phyloP scores from a whole-genome alignment of 1,139 yeast species.

The Suhomyces yuchorum region DNA sequence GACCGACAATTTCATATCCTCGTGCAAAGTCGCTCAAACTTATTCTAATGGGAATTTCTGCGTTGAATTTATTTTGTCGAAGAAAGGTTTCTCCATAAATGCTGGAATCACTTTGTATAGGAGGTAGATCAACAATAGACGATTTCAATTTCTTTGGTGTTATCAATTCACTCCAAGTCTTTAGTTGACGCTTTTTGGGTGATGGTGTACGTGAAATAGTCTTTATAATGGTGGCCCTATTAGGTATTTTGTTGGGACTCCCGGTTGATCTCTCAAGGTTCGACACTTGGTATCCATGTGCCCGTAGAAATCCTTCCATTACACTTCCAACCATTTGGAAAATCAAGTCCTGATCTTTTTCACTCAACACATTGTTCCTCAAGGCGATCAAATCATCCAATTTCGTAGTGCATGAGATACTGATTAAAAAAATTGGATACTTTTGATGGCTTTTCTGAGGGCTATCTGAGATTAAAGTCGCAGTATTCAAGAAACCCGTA shows the following conservation, averaged over 20 bases:
- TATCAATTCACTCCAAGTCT: neutral
- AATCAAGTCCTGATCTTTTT: neutral
- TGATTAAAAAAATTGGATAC: conserved; percentile 43
- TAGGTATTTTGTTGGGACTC: neutral
- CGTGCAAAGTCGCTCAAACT: neutral
- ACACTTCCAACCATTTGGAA: conserved; percentile 31
- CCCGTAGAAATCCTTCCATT: conserved; percentile 29
- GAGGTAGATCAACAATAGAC: neutral
- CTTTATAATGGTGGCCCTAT: neutral
- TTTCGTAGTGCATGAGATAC: conserved; percentile 18
- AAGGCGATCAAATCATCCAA: conserved; percentile 24
- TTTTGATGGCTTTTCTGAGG: conserved; percentile 26
- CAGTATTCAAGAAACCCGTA: conserved; percentile 18
- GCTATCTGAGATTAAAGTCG: conserved; percentile 18
- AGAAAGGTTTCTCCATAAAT: neutral
- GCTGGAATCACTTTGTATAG: neutral
- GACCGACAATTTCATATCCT: conserved; percentile 34
- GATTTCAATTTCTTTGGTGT: neutral
- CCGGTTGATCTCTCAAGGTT: neutral
- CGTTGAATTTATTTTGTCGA: neutral
- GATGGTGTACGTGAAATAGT: neutral
- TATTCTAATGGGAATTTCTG: neutral
- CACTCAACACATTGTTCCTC: conserved; percentile 10
- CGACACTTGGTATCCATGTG: conserved; percentile 5
- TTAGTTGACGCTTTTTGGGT: neutral